Evolutionary conservation across 176 grass and related monocot genomes (phyloP).

Genomic region (Triticum monococcum): DNA sequence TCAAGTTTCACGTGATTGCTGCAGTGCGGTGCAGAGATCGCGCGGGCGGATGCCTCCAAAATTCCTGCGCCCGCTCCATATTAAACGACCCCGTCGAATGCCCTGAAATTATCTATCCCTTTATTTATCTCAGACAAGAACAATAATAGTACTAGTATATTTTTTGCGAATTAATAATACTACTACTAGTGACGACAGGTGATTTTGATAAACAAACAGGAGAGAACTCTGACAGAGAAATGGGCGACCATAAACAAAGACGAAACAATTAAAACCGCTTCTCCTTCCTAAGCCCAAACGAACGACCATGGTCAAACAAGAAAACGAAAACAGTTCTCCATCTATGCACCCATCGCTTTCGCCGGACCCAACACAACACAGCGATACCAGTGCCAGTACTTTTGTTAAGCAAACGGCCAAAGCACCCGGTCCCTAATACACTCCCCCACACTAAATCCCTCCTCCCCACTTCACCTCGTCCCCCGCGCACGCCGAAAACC

Average conservation of each 20-base stretch:
- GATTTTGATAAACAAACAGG: not conserved
- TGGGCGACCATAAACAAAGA: not conserved
- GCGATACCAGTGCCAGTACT: not conserved
- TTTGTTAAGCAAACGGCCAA: constrained; percentile 20
- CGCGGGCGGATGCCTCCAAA: not conserved
- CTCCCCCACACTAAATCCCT: not conserved
- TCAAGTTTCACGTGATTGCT: not conserved
- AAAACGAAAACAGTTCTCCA: not conserved
- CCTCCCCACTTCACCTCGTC: too few relatives aligned
- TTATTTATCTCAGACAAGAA: not conserved
- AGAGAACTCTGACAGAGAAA: not conserved
- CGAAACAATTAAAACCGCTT: not conserved
- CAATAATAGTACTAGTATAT: not conserved
- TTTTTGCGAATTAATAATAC: too few relatives aligned
- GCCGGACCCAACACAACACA: not conserved
- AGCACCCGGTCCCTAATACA: constrained; percentile 14
- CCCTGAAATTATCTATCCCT: too few relatives aligned
- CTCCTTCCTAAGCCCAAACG: not conserved
- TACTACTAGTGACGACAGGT: too few relatives aligned
- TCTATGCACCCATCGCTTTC: constrained; percentile 24
- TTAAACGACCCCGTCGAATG: not conserved
- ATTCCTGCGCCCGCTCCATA: not conserved
- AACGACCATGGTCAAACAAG: constrained; percentile 17
- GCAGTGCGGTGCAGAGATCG: too few relatives aligned
- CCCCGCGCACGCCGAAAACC: not conserved